phyloP scores from a whole-genome alignment of 1,139 yeast genomes.

The Saccharomyces hybrid region DNA sequence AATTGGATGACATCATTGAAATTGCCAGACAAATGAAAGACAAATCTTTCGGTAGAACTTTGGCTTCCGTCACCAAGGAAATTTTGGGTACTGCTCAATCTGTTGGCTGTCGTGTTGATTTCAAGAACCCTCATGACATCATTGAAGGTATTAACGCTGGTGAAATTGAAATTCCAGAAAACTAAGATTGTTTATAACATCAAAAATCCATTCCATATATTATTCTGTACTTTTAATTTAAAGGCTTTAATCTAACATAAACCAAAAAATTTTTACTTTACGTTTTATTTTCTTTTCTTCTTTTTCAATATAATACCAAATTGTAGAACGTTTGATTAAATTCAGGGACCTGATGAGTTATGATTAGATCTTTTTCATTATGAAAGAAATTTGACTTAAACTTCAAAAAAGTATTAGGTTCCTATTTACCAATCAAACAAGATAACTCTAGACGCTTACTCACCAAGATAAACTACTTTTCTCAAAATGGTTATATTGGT shows the following conservation, averaged over 20 bases:
- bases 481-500: too few species aligned
- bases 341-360: too few species aligned
- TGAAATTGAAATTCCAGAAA: conserved; percentile 92
- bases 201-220: conserved; percentile 10
- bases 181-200: conserved; percentile 39
- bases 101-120: conserved; percentile 97
- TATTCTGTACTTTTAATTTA: conserved; percentile 10
- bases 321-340: not conserved
- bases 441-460: too few species aligned
- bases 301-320: not conserved
- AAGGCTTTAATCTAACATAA: conserved; percentile 12
- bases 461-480: too few species aligned
- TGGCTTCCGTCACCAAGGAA: conserved; percentile 96
- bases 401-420: too few species aligned
- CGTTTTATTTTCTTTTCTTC: conserved; percentile 4
- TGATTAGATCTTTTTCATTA: too few species aligned
- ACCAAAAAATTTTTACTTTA: conserved; percentile 16
- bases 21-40: conserved; percentile 97
- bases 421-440: too few species aligned
- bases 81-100: conserved; percentile 99
- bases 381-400: not conserved
- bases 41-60: conserved; percentile 96
- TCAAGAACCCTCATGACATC: conserved; percentile 98
- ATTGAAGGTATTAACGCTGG: conserved; percentile 97
- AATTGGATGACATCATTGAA: conserved; percentile 92